Evolutionary conservation across 179 eudicot species (phyloP), one percentile per base, ranked within the genome.

Genomic region (Beta lomatogona): DNA sequence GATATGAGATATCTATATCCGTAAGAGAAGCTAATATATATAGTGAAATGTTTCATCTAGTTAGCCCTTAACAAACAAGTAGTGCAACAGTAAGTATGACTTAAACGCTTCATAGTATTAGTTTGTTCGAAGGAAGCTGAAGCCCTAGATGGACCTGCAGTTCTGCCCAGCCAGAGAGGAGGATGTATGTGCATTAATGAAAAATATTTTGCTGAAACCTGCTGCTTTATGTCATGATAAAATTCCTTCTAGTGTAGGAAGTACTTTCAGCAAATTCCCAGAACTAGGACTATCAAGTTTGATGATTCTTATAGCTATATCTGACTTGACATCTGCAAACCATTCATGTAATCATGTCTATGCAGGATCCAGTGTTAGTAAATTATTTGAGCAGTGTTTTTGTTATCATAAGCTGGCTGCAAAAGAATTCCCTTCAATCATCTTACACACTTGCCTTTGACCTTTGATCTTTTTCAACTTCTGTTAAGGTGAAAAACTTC

Each of bases 71-170:
- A 21, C 36, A 57, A 22, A 44, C 21, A 72, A 6, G 55, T 36
- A 74, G 18, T 31, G 77, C 77, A 36, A 36, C 72, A 31, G 72
- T 63, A 63, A 14, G 10, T 68, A 31, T 31, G 50, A 74, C 15
- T 41, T 21, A 50, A 72, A 52, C n/a, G n/a, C n/a, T 50, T 8
- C 7, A n/a, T 48, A 45, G 22, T 50, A 12, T 73, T 71, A 52
- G 2, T 53, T 53, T 54, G 14, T 28, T 36, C 21, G 8, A 55
- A 6, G 46, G n/a, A 21, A 52, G 44, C 16, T 25, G 18, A 53
- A n/a, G 31, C 50, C 74, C 77, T 8, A 2, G 31, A 28, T 31
- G 48, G 25, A 53, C 41, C 64, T 54, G 48, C 63, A 28, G 48
- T 54, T 73, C 25, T 0, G 41, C 41, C 9, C 46, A 28, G 10